phyloP scores from a whole-genome alignment of 371 early-diverging fungal species.

The Mucor saturninus region DNA sequence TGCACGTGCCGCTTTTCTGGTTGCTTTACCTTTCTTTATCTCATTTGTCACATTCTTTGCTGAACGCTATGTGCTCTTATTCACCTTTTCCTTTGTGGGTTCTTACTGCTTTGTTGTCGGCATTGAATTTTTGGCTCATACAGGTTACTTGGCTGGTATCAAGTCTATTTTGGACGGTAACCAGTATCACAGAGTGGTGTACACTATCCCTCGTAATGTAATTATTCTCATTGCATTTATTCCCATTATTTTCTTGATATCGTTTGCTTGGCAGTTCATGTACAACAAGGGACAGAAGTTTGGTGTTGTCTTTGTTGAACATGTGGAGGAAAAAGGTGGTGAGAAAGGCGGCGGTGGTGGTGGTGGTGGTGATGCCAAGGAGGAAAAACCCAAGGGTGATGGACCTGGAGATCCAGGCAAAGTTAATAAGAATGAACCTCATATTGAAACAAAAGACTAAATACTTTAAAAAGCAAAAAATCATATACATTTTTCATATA shows the following conservation, averaged over 20 bases:
- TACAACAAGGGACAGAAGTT: constrained; percentile 26
- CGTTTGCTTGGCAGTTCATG: constrained; percentile 24
- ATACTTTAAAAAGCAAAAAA: too few species aligned
- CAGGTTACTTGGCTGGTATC: constrained; percentile 30
- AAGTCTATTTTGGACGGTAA: constrained; percentile 28
- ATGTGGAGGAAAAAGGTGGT: background rate
- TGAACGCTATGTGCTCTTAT: constrained; percentile 20
- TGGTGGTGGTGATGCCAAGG: background rate
- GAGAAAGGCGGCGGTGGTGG: background rate
- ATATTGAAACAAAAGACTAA: constrained; percentile 8
- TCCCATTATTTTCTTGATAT: constrained; percentile 18
- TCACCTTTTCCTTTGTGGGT: constrained; percentile 41
- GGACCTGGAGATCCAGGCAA: constrained; percentile 17
- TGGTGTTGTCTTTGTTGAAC: constrained; percentile 20
- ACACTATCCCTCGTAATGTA: constrained; percentile 13
- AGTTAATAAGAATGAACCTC: constrained; percentile 13
- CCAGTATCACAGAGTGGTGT: constrained; percentile 24
- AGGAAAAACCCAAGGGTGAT: too few species aligned
- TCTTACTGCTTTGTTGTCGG: constrained; percentile 38
- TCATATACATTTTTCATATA: background rate
- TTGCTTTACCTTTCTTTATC: constrained; percentile 23
- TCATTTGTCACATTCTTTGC: constrained; percentile 29
- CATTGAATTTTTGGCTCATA: constrained; percentile 34
- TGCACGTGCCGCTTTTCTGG: constrained; percentile 19
- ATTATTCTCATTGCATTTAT: constrained; percentile 23